Evolutionary conservation across 441 rosid species (phyloP).

Genomic region (Jatropha multifida): DNA sequence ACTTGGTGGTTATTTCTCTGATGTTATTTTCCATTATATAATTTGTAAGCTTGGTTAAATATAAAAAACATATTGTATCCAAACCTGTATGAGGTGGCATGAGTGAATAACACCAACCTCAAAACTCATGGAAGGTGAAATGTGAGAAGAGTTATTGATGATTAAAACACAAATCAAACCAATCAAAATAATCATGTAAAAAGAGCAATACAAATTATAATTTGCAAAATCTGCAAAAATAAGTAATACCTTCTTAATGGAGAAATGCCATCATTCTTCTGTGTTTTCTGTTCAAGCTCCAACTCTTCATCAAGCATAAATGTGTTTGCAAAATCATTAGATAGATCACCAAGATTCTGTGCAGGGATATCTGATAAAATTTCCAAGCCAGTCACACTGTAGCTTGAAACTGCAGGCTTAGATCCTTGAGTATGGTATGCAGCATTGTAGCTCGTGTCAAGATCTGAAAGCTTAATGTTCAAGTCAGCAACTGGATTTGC

Average conservation of each 20-base stretch:
- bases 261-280: slow-evolving; percentile 42
- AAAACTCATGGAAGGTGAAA: not conserved
- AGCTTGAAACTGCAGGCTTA: slow-evolving; percentile 33
- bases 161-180: slow-evolving; percentile 1
- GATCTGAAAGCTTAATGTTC: slow-evolving; percentile 27
- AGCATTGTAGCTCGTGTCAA: slow-evolving; percentile 24
- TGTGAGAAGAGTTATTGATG: not conserved
- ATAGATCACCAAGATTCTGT: slow-evolving; percentile 46
- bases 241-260: slow-evolving; percentile 55
- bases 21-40: not conserved
- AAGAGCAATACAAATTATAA: slow-evolving; percentile 11
- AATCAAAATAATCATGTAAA: not conserved
- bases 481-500: slow-evolving; percentile 25
- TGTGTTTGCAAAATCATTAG: slow-evolving; percentile 70
- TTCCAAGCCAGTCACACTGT: slow-evolving; percentile 30
- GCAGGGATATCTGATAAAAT: slow-evolving; percentile 25
- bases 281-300: slow-evolving; percentile 76
- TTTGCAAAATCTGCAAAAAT: not conserved
- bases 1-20: not conserved
- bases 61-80: not conserved
- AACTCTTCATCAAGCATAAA: slow-evolving; percentile 97
- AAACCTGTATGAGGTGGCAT: not conserved
- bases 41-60: not conserved
- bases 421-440: slow-evolving; percentile 29
- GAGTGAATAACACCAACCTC: not conserved